Conservation (phyloP, 225 moss, liverwort and hornwort genomes). For the Lunularia cruciata region DNA sequence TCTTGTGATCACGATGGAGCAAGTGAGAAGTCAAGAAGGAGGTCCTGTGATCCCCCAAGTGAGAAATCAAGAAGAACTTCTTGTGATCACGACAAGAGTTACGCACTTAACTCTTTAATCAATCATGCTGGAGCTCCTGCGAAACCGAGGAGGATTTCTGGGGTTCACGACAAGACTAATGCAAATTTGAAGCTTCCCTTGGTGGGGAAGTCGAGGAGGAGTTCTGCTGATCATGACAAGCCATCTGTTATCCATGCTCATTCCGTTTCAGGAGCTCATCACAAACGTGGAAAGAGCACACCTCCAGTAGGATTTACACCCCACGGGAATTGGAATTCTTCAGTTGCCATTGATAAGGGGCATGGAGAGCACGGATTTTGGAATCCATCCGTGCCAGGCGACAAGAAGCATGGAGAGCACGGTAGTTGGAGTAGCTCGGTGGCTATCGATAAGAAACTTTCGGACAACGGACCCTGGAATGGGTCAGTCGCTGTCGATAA, state of each 20-base stretch:
- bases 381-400: not conserved
- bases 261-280: not conserved
- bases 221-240: conserved; percentile 11
- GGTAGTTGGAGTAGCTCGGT: conserved; percentile 7
- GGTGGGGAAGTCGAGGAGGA: conserved; percentile 7
- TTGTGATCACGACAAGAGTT: conserved; percentile 24
- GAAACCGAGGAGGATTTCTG: not conserved
- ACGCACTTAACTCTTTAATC: conserved; percentile 26
- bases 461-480: conserved; percentile 19
- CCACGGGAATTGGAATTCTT: conserved; percentile 9
- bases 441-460: conserved; percentile 9
- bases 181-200: not conserved
- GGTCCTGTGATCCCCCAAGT: conserved; percentile 20
- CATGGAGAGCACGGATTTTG: conserved; percentile 8
- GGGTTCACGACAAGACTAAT: not conserved
- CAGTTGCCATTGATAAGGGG: conserved; percentile 21
- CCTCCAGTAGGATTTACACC: not conserved
- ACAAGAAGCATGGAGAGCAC: conserved; percentile 10
- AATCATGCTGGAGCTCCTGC: conserved; percentile 6
- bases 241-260: not conserved
- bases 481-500: conserved; percentile 18
- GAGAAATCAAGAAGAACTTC: conserved; percentile 18
- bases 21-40: conserved; percentile 1
- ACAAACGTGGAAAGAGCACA: conserved; percentile 19
- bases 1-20: conserved; percentile 38